A percentile compares a stretch with the other conserved stretches of the same genome.
phyloP scores from a whole-genome alignment of 176 grass and related monocot genomes.

The Oryza meridionalis region DNA sequence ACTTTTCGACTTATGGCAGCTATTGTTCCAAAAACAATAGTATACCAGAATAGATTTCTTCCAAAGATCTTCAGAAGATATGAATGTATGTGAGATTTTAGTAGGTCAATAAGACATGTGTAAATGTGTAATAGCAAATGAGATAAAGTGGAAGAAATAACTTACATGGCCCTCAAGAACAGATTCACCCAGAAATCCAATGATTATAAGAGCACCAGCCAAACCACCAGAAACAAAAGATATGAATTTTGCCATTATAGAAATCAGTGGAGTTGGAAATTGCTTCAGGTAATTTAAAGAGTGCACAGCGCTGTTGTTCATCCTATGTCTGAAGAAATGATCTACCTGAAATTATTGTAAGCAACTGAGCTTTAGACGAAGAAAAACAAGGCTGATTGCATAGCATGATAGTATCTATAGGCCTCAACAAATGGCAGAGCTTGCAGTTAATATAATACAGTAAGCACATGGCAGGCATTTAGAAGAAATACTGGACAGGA shows the following conservation, averaged over 20 bases:
- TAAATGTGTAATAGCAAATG: background rate
- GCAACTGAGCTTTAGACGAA: constrained; percentile 15
- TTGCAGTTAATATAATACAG: constrained; percentile 28
- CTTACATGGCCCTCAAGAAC: constrained; percentile 95
- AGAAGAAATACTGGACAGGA: background rate
- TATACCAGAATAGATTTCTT: constrained; percentile 97
- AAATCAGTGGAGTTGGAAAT: constrained; percentile 91
- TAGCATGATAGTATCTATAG: background rate
- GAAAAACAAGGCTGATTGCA: constrained; percentile 9
- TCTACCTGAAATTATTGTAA: constrained; percentile 71
- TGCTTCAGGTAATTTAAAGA: constrained; percentile 96
- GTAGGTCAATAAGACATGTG: constrained; percentile 11
- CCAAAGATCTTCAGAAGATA: constrained; percentile 71
- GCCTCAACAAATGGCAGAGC: background rate
- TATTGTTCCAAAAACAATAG: constrained; percentile 96
- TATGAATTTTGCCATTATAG: constrained; percentile 92
- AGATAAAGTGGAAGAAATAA: constrained; percentile 19
- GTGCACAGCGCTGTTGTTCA: constrained; percentile 86
- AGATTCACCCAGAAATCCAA: constrained; percentile 90
- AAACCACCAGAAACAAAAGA: constrained; percentile 99
- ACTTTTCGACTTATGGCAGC: constrained; percentile 90
- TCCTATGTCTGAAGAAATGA: constrained; percentile 95
- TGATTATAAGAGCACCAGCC: constrained; percentile 87
- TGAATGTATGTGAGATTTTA: constrained; percentile 19
- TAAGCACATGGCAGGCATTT: background rate